Evolutionary conservation across 371 early-diverging fungal species (phyloP).

Genomic region (Massospora cicadina): DNA sequence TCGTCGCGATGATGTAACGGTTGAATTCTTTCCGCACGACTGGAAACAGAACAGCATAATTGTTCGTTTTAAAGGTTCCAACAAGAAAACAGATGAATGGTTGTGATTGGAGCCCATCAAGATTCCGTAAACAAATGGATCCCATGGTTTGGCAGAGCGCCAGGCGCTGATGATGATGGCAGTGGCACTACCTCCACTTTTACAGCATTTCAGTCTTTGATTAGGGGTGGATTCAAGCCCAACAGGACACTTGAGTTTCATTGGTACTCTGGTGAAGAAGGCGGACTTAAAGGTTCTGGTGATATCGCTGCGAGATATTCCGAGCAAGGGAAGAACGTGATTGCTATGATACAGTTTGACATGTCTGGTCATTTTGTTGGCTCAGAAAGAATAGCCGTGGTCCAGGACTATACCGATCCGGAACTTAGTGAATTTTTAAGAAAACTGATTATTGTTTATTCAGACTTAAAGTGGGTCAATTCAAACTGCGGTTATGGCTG

Average conservation of each 20-base stretch:
- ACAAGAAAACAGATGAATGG: constrained; percentile 34
- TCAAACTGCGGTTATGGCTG: constrained; percentile 16
- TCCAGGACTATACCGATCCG: constrained; percentile 62
- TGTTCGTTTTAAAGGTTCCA: constrained; percentile 10
- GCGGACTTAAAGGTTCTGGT: constrained; percentile 79
- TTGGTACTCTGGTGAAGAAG: constrained; percentile 86
- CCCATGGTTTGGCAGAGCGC: constrained; percentile 60
- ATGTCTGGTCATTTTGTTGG: constrained; percentile 64
- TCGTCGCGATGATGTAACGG: constrained; percentile 35
- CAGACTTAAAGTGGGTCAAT: constrained; percentile 7
- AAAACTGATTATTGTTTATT: constrained; percentile 11
- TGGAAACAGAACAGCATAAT: constrained; percentile 37
- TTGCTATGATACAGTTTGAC: constrained; percentile 62
- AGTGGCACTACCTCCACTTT: constrained; percentile 75
- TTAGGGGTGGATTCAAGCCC: constrained; percentile 52
- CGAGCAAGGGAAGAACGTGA: constrained; percentile 31
- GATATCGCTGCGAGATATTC: constrained; percentile 55
- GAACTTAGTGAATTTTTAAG: constrained; percentile 36
- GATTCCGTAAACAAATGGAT: constrained; percentile 77
- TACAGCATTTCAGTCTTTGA: constrained; percentile 56
- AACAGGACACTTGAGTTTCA: constrained; percentile 82
- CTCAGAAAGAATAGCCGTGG: constrained; percentile 55
- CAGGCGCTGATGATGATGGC: constrained; percentile 80
- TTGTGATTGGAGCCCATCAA: constrained; percentile 80
- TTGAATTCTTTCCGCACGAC: constrained; percentile 21